phyloP scores from a whole-genome alignment of 176 grass and related monocot species.

The Tillandsia leiboldiana region DNA sequence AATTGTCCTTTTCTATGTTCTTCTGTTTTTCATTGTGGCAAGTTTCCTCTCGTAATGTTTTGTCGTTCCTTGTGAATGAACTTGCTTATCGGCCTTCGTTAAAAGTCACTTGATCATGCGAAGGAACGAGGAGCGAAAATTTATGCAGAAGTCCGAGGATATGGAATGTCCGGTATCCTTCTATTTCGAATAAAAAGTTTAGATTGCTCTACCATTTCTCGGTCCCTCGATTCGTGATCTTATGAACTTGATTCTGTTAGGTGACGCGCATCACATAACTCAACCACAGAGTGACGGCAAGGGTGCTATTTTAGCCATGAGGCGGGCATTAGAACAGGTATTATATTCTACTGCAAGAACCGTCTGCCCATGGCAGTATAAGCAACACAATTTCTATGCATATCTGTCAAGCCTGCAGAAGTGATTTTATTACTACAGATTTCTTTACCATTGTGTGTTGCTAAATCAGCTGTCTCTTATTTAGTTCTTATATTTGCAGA shows the following conservation, averaged over 20 bases:
- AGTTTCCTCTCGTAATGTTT: neutral
- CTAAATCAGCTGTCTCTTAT: no score
- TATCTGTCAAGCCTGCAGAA: no score
- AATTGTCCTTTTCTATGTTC: conserved; percentile 1
- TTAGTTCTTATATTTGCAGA: no score
- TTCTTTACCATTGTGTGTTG: no score
- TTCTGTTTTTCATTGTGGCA: neutral
- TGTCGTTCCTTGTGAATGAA: conserved; percentile 10
- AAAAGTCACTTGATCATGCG: conserved; percentile 77
- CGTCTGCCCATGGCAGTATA: neutral
- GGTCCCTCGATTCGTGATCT: neutral
- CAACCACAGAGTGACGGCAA: conserved; percentile 64
- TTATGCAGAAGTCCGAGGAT: conserved; percentile 88
- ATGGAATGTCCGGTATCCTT: conserved; percentile 85
- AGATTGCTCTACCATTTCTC: neutral
- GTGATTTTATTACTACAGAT: no score
- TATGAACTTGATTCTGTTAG: conserved; percentile 27
- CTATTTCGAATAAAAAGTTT: conserved; percentile 9
- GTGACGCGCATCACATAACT: conserved; percentile 95
- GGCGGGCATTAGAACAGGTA: conserved; percentile 65
- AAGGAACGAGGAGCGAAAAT: conserved; percentile 67
- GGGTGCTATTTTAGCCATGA: conserved; percentile 89
- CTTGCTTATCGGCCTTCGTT: neutral
- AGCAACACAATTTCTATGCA: neutral
- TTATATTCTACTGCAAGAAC: neutral